Evolutionary conservation across 148 eudicot genomes (phyloP).

Genomic region (Rhododendron griersonianum): DNA sequence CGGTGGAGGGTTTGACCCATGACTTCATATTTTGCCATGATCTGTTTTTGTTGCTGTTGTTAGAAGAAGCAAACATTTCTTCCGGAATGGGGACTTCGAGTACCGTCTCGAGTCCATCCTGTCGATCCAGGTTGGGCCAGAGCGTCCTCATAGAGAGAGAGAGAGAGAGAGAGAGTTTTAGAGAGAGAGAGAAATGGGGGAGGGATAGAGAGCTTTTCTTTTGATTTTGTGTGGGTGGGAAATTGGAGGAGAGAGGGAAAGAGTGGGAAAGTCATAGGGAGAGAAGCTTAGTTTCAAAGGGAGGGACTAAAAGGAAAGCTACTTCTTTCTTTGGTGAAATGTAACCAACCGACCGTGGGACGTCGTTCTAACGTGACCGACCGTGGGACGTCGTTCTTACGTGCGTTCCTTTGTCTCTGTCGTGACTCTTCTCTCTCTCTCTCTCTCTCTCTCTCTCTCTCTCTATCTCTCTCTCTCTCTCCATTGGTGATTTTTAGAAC

Average conservation of each 20-base stretch:
- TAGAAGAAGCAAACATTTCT: slow-evolving; percentile 50
- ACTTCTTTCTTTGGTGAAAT: slow-evolving; percentile 1
- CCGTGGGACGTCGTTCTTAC: slow-evolving; percentile 34
- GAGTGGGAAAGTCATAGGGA: neutral
- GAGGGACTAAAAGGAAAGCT: slow-evolving; percentile 9
- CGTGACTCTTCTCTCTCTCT: slow-evolving; percentile 44
- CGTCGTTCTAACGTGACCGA: slow-evolving; percentile 30
- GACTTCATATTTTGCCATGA: slow-evolving; percentile 72
- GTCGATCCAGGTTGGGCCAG: slow-evolving; percentile 76
- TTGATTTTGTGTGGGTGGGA: neutral
- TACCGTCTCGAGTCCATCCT: slow-evolving; percentile 86
- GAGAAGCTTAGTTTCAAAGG: slow-evolving; percentile 19
- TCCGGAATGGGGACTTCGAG: slow-evolving; percentile 94
- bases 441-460: slow-evolving; percentile 22
- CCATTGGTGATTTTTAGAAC: neutral
- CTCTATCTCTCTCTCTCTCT: slow-evolving; percentile 25
- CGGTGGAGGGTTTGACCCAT: slow-evolving; percentile 51
- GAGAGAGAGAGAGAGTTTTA: neutral
- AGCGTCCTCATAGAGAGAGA: slow-evolving; percentile 56
- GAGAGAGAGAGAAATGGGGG: neutral
- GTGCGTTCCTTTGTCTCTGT: slow-evolving; percentile 28
- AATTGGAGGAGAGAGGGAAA: neutral
- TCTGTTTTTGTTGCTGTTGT: slow-evolving; percentile 23
- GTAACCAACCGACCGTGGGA: slow-evolving; percentile 41
- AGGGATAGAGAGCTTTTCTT: neutral